phyloP scores from a whole-genome alignment of 1,284 basidiomycete genomes.

The Ustilago shanxiensis region DNA sequence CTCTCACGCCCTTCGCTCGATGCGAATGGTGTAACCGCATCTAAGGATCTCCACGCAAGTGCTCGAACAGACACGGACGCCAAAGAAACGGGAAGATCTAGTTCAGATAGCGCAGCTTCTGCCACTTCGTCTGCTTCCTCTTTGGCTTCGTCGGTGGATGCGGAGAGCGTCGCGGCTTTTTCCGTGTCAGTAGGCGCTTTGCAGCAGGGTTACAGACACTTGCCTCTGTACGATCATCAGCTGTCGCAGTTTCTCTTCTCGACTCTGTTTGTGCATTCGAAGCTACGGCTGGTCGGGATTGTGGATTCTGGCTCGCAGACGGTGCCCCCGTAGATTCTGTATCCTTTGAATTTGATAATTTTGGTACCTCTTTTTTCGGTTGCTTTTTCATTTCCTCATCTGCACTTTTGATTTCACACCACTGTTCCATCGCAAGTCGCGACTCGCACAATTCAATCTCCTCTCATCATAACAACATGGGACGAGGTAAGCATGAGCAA shows the following conservation, averaged over 20 bases:
- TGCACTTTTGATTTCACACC: not conserved
- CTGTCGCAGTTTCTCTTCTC: constrained; percentile 64
- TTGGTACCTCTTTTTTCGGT: not conserved
- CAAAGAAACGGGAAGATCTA: not conserved
- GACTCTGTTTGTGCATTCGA: constrained; percentile 63
- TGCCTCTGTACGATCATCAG: constrained; percentile 65
- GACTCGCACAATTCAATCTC: not conserved
- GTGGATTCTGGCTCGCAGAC: constrained; percentile 16
- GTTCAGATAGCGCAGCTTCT: constrained; percentile 19
- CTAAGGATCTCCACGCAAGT: constrained; percentile 4
- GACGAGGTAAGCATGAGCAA: no score
- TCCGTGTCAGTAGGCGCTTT: constrained; percentile 46
- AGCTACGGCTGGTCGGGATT: constrained; percentile 46
- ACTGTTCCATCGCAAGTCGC: not conserved
- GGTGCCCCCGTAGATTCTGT: constrained; percentile 5
- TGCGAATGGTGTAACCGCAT: not conserved
- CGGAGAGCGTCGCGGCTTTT: constrained; percentile 50
- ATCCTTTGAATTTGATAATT: not conserved
- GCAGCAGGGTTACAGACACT: constrained; percentile 63
- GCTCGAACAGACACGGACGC: not conserved
- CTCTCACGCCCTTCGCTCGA: constrained; percentile 6
- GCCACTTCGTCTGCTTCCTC: constrained; percentile 24
- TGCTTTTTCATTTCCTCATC: not conserved
- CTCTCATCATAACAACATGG: no score
- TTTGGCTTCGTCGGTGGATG: constrained; percentile 38